Base-by-base conservation (phyloP, 2,329 filamentous ascomycete genomes). In the Talaromyces sp. region DNA sequence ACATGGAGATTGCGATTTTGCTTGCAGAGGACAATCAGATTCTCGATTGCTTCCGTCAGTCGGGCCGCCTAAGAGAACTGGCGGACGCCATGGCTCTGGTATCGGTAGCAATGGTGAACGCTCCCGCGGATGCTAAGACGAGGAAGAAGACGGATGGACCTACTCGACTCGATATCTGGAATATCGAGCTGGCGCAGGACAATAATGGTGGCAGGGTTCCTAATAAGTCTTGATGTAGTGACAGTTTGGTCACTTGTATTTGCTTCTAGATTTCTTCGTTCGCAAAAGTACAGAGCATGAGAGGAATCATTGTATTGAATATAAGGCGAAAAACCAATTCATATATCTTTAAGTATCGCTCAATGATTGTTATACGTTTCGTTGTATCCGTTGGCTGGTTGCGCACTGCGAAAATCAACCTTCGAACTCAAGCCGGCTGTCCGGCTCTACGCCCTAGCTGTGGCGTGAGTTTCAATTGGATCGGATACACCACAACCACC, bases 1-100 rank as follows among this genome's bases (percentile, higher is more conserved):
- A 89, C 71, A 94, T 99, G 90, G 91, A 97, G 66, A 82, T 99
- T 16, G 89, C 92, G 1, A 87, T 88, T 2, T 85, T 97, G 60
- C 92, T 94, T 1, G 87, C 90, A 64, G 86, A 88, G 68, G 85
- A 84, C 66, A 88, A 88, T 27, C 88, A 89, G 69, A 77, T 94
- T 47, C 86, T 89, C 1, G 78, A 82, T 27, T 84, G 86, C 52
- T 90, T 95, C 70, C 77, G 88, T 63, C 82, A 84, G 63, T 84
- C 87, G 2, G 84, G 84, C 37, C 85, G 90, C 56, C 90, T 94
- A 87, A 85, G 86, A 71, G 91, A 94, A 79, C 81, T 95, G 47
- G 85, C 93, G 13, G 87, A 90, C 72, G 86, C 85, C 11, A 88
- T 98, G 74, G 92, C 94, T 1, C 83, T 87, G 60, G 89, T 88